Percentiles rank a stretch among this genome's conserved stretches.
These are phyloP conservation scores for Inga laurina DNA, from an alignment of 306 rosid species.

Conservation along the genomic window DNA sequence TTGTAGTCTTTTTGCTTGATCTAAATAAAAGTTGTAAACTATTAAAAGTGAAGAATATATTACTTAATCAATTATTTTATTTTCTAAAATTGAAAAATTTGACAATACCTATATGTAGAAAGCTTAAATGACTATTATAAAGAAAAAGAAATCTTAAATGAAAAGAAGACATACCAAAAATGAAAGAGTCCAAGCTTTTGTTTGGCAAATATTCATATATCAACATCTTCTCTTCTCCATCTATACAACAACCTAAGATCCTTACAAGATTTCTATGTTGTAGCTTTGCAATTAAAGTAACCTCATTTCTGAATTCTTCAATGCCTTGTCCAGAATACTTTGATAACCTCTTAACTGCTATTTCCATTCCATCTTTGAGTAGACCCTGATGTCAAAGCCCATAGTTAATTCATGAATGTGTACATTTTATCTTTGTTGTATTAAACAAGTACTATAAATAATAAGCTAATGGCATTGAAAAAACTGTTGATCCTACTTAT, in stretches of 20 bases:
- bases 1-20: not conserved
- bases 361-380: constrained; percentile 19
- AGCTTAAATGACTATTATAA: too few species aligned
- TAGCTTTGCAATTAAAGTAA: not conserved
- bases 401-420: not conserved
- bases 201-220: constrained; percentile 69
- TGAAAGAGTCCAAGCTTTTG: constrained; percentile 53
- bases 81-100: not conserved
- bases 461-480: too few species aligned
- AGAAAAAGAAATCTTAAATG: not conserved
- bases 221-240: constrained; percentile 51
- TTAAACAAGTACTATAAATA: not conserved
- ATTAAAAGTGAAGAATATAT: not conserved
- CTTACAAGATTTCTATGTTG: not conserved
- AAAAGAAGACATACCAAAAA: constrained; percentile 49
- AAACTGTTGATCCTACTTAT: not conserved
- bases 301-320: not conserved
- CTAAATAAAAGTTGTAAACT: constrained; percentile 18
- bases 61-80: not conserved
- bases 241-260: constrained; percentile 30
- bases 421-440: not conserved
- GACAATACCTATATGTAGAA: not conserved
- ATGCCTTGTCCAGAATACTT: not conserved
- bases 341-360: not conserved
- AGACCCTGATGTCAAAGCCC: constrained; percentile 36